Percentiles rank a stretch among this genome's conserved stretches.
Evolutionary conservation across 768 basidiomycete genomes (phyloP).

Genomic region (Rhodotorula graminis): DNA sequence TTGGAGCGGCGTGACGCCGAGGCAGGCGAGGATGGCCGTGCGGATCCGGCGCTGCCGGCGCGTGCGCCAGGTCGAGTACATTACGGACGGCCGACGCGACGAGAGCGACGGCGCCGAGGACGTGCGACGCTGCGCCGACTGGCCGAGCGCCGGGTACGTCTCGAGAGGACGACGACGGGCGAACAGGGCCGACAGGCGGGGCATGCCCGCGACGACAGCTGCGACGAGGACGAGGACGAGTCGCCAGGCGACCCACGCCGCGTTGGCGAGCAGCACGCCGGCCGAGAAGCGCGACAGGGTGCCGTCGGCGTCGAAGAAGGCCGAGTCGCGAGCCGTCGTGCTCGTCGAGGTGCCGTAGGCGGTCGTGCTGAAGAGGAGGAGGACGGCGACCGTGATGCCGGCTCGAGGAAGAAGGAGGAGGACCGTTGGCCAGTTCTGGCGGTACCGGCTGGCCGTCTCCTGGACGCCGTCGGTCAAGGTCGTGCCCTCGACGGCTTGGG

Average conservation of each 20-base stretch:
- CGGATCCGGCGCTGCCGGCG: constrained; percentile 21
- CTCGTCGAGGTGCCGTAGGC: constrained; percentile 8
- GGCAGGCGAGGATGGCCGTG: constrained; percentile 29
- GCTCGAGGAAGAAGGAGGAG: constrained; percentile 32
- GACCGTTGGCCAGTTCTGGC: constrained; percentile 37
- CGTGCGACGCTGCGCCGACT: background rate
- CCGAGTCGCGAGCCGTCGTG: constrained; percentile 13
- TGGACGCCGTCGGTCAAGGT: constrained; percentile 11
- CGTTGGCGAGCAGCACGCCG: constrained; percentile 29
- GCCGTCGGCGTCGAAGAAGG: constrained; percentile 20
- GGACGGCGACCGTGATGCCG: constrained; percentile 28
- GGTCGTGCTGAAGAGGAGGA: constrained; percentile 30
- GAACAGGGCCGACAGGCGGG: background rate
- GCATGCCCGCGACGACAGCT: background rate
- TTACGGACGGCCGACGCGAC: background rate
- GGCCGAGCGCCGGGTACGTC: background rate
- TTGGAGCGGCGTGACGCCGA: constrained; percentile 19
- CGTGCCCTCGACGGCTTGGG: constrained; percentile 7
- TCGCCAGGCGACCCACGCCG: constrained; percentile 23
- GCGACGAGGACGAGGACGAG: constrained; percentile 18
- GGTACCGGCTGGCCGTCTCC: constrained; percentile 23
- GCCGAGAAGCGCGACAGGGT: constrained; percentile 20
- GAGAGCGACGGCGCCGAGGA: background rate
- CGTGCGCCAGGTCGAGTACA: constrained; percentile 5
- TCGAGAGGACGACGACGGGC: background rate